A percentile compares a stretch with the other conserved stretches of the same genome.
phyloP scores from a whole-genome alignment of 2,329 filamentous ascomycete genomes.

The Corniculantispora saksenae region DNA sequence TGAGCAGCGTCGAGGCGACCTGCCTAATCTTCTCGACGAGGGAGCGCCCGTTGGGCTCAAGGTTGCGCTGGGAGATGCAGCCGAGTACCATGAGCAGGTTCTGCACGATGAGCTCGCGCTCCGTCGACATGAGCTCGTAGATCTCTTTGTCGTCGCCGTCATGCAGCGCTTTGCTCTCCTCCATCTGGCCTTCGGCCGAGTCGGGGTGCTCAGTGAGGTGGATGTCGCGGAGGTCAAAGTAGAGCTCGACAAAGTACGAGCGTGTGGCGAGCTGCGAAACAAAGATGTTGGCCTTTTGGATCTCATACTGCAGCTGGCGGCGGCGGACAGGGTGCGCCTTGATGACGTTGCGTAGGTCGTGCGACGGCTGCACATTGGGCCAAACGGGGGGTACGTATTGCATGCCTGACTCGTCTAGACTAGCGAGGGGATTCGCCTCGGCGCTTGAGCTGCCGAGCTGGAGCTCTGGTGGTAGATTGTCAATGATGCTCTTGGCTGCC shows the following conservation, averaged over 20 bases:
- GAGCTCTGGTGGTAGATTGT: conserved; percentile 69
- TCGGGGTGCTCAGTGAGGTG: conserved; percentile 50
- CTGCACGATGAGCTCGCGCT: conserved; percentile 79
- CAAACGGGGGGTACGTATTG: conserved; percentile 55
- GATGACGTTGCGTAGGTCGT: conserved; percentile 53
- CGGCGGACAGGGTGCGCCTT: conserved; percentile 51
- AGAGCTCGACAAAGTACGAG: conserved; percentile 84
- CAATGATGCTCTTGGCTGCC: conserved; percentile 68
- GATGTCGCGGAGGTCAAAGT: conserved; percentile 73
- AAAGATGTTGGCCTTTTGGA: conserved; percentile 90
- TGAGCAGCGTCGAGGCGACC: conserved; percentile 77
- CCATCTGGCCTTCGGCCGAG: conserved; percentile 33
- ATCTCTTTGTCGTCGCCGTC: conserved; percentile 49
- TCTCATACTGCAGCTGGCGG: conserved; percentile 73
- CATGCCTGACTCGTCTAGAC: conserved; percentile 47
- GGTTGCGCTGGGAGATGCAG: conserved; percentile 79
- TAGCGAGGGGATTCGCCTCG: conserved; percentile 39
- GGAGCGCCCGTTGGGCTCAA: conserved; percentile 70
- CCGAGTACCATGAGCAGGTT: conserved; percentile 74
- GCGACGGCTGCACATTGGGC: conserved; percentile 45
- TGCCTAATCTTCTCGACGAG: conserved; percentile 83
- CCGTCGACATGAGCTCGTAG: conserved; percentile 67
- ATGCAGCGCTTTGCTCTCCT: conserved; percentile 39
- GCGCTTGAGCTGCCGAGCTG: conserved; percentile 50
- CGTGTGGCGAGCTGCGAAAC: conserved; percentile 78